Base-by-base conservation (phyloP, 208 protist species). In the Trypanosoma mega region DNA sequence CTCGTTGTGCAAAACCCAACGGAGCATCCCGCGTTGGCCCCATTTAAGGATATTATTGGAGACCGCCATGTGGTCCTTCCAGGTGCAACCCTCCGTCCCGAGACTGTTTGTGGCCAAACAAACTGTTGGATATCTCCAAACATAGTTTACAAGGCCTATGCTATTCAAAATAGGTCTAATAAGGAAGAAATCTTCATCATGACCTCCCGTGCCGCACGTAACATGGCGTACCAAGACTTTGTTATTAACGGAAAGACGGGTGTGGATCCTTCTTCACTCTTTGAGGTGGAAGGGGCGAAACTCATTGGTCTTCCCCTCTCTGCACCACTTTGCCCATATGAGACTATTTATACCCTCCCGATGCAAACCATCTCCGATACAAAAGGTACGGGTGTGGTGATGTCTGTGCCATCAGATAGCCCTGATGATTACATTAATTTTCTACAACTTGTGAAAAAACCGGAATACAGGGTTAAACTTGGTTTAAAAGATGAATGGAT, bases 31-130 rank as follows among this genome's bases (percentile, higher is more conserved):
- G 77, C 53, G 26, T 83, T 98, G 24, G 45, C 54, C 21, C 55
- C 63, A 7, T 85, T 91, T 61, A 80, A 66, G 56, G 72, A 85
- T 24, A 44, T 89, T 64, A 85, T 90, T 50, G 75, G 72, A 33
- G 65, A 80, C 54, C 77, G 84, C 45, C 33, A 49, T 21, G 89
- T 99, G n/a, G 97, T 96, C 68, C 74, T 99, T 6, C 91, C 97
- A 6, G 92, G 97, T 26, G 99, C 97, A 8, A 99, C 99, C n/a
- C 89, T 99, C 2, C 86, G 99, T 27, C 96, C 99, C 24, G 99
- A 99, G 83, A 99, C 99, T 27, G 99, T 99, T 90, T 93, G 93
- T 71, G 92, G 90, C 11, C 98, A 99, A 80, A 99, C 99, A 41
- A 99, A 99, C 81, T 99, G 97, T 86, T 99, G 98, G 98, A 79